These are phyloP conservation scores for Monosporascus sp. DNA, from an alignment of 2,329 filamentous ascomycete genomes.

Conservation along the genomic window DNA sequence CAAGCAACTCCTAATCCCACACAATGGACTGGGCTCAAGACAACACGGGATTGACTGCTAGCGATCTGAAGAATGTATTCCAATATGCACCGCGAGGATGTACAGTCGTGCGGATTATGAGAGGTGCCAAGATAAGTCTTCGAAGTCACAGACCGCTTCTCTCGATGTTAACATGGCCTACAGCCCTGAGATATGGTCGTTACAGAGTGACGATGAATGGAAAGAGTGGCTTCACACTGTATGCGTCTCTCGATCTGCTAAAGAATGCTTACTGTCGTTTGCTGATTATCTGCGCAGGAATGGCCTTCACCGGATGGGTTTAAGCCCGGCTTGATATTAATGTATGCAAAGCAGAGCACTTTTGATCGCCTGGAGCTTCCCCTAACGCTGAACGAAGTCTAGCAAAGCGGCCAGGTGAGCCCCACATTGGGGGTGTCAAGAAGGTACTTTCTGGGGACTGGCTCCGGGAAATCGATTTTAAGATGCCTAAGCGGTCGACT, in stretches of 20 bases:
- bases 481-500: background rate
- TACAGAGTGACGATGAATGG: slow-evolving; percentile 2
- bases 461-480: background rate
- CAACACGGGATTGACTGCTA: slow-evolving; percentile 1
- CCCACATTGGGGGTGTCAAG: background rate
- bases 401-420: background rate
- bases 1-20: background rate
- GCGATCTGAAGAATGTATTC: slow-evolving; percentile 4
- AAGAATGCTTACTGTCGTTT: background rate
- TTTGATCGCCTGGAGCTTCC: background rate
- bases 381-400: background rate
- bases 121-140: background rate
- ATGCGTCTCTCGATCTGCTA: background rate
- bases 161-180: background rate
- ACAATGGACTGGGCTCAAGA: slow-evolving; percentile 9
- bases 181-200: background rate
- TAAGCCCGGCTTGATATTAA: background rate
- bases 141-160: background rate
- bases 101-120: slow-evolving; percentile 1
- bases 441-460: background rate
- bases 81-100: slow-evolving; percentile 4
- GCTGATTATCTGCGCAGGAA: background rate
- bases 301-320: background rate
- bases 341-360: background rate
- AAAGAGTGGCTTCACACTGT: slow-evolving; percentile 3